Conservation (phyloP, 352 stramenopile species). For the Phytopythium vexans region DNA sequence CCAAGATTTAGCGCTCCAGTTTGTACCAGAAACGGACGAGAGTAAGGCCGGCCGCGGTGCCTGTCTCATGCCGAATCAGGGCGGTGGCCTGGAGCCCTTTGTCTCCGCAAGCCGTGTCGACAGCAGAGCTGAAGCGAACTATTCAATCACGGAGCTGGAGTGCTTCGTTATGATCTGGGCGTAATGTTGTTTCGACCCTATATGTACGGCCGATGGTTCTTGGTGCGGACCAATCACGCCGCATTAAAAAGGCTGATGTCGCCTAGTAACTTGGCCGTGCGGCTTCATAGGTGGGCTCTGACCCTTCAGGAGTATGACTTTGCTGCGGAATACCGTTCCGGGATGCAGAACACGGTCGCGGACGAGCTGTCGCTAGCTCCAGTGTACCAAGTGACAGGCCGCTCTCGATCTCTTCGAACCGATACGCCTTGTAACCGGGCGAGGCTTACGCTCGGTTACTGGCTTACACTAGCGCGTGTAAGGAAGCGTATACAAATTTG, state of each 20-base stretch:
- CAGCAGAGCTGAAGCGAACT: slow-evolving; percentile 10
- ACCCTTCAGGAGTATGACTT: slow-evolving; percentile 21
- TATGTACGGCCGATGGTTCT: slow-evolving; percentile 14
- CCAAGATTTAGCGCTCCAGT: slow-evolving; percentile 22
- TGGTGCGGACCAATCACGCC: slow-evolving; percentile 17
- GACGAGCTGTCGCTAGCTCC: slow-evolving; percentile 17
- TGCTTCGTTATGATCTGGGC: slow-evolving; percentile 21
- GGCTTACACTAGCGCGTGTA: no score
- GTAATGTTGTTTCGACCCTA: slow-evolving; percentile 19
- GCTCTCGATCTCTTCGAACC: no score
- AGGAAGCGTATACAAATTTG: no score
- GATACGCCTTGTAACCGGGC: no score
- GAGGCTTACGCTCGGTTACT: no score
- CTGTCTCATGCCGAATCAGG: slow-evolving; percentile 19
- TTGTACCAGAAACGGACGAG: slow-evolving; percentile 21
- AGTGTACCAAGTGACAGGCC: no score
- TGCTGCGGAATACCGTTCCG: slow-evolving; percentile 7
- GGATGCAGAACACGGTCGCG: slow-evolving; percentile 9
- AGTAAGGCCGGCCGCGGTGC: slow-evolving; percentile 13
- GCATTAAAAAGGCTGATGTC: slow-evolving; percentile 20
- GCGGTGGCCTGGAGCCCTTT: slow-evolving; percentile 4
- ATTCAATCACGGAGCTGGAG: slow-evolving; percentile 21
- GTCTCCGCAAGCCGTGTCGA: slow-evolving; percentile 21
- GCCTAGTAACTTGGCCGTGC: slow-evolving; percentile 1
- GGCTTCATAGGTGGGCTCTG: slow-evolving; percentile 14